Conservation (phyloP, 73 alveolate genomes). For the Paramecium biaurelia region DNA sequence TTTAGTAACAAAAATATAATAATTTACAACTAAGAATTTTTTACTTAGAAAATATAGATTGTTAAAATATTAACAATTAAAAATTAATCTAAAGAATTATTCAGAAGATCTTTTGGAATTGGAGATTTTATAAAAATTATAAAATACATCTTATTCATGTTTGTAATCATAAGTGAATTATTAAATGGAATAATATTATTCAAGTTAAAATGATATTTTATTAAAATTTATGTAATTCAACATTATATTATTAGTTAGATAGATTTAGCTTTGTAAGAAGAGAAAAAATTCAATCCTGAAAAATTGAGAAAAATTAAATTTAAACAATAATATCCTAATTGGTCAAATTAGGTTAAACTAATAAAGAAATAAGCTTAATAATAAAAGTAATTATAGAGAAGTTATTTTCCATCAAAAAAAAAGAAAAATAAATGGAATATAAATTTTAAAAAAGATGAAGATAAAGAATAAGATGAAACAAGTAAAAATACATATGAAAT, state of each 20-base stretch:
- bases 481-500: neutral
- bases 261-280: neutral
- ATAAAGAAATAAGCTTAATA: neutral
- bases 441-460: neutral
- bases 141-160: neutral
- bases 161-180: neutral
- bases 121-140: neutral
- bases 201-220: neutral
- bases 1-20: neutral
- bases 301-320: neutral
- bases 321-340: neutral
- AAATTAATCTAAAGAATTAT: neutral
- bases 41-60: neutral
- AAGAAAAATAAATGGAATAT: neutral
- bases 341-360: neutral
- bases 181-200: neutral
- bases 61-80: neutral
- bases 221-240: neutral
- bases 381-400: neutral
- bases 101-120: constrained; percentile 2
- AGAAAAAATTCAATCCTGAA: neutral
- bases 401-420: neutral
- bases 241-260: neutral
- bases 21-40: neutral
- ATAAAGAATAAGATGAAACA: neutral